Evolutionary conservation across 192 early-diverging fungal species (phyloP), one percentile per base, ranked within the genome.

Genomic region (Mortierella antarctica): DNA sequence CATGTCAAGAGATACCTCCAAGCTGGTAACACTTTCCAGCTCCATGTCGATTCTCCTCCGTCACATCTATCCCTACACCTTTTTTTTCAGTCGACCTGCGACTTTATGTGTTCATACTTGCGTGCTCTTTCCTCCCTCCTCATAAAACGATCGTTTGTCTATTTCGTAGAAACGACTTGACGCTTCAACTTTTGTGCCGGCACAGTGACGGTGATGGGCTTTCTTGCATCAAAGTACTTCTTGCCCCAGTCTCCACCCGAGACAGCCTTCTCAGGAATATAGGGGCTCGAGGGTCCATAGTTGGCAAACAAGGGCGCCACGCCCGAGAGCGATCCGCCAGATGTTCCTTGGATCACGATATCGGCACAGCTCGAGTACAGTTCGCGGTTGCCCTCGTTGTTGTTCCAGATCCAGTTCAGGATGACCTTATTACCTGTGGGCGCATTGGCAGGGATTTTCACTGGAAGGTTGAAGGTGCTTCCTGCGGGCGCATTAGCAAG

Each of bases 301-400:
- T 89, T 89, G 42, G 88, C 85, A 15, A 84, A 77, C 11, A 88
- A 61, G 56, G 88, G 83, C 14, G 83, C 74, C 0, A 84, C 84
- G 11, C 86, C 88, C 5, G 84, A 82, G 74, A 86, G 75, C 17
- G 83, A 70, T 15, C 79, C 77, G 9, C 78, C 71, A 6, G 58
- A 58, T 11, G 68, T 65, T 2, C 86, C 87, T 40, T 77, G 57
- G 63, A 91, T 88, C 23, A 83, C 80, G 21, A 91, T 67, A 46
- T 91, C 90, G 41, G 87, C 87, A 64, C 91, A 91, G 73, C 85
- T 88, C 83, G 88, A 88, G 78, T 92, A 92, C 46, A 88, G 84
- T 68, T 91, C 91, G 57, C 91, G 89, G 74, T 92, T 91, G 14
- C 91, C 91, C 62, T 83, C 76, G 42, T 87, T 87, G 82, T 92